Percentiles rank a stretch among this genome's conserved stretches.
Evolutionary conservation across 2,329 filamentous ascomycete genomes (phyloP).

Genomic region (Xenosphaeropsis pyriputrescens): DNA sequence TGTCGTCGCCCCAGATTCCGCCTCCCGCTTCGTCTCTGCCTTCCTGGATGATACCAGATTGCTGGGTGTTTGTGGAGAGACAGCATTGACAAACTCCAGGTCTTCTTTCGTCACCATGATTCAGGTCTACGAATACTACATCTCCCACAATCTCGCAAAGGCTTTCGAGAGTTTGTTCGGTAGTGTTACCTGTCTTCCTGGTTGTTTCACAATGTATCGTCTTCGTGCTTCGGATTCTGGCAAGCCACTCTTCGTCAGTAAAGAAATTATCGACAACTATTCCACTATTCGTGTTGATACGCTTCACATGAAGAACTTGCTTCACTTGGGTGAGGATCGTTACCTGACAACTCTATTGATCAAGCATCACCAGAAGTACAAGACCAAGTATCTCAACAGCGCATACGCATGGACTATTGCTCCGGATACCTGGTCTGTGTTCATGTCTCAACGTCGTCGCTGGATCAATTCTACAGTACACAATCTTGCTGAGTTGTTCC

Average conservation of each 20-base stretch:
- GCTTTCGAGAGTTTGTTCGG: conserved; percentile 96
- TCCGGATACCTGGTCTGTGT: conserved; percentile 84
- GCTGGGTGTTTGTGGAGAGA: conserved; percentile 93
- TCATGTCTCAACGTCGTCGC: conserved; percentile 93
- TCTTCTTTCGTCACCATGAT: conserved; percentile 96
- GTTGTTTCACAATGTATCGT: conserved; percentile 99
- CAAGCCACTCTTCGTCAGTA: conserved; percentile 91
- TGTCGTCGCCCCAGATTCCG: conserved; percentile 77
- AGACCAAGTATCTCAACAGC: conserved; percentile 91
- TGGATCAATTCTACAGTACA: conserved; percentile 99
- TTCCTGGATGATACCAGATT: conserved; percentile 86
- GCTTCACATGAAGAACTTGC: conserved; percentile 94
- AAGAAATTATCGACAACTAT: conserved; percentile 79
- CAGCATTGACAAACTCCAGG: conserved; percentile 83
- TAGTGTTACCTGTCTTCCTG: conserved; percentile 91
- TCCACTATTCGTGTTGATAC: conserved; percentile 92
- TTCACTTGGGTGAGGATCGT: conserved; percentile 94
- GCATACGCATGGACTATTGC: conserved; percentile 96
- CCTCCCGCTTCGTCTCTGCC: conserved; percentile 78
- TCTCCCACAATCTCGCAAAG: conserved; percentile 93
- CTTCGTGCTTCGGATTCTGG: conserved; percentile 88
- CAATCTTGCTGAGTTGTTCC: conserved; percentile 91
- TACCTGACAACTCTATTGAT: conserved; percentile 89
- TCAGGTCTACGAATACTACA: conserved; percentile 99
- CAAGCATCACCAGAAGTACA: conserved; percentile 86